These are phyloP conservation scores for Penicillium crystallinum DNA, from an alignment of 495 filamentous ascomycete genomes.

Conservation along the genomic window DNA sequence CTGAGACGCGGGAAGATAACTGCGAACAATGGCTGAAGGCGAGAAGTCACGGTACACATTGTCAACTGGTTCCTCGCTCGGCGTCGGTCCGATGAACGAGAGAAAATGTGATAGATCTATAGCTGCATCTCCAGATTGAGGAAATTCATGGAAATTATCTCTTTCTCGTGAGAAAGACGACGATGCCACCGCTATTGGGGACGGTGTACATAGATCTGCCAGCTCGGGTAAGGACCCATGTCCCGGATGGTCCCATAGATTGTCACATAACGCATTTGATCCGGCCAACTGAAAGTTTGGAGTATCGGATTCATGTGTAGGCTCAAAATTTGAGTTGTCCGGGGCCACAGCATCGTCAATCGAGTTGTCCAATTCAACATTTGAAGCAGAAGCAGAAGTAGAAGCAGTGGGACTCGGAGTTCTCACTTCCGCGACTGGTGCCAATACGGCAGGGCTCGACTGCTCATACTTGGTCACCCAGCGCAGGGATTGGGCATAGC, in stretches of 20 bases:
- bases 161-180: constrained; percentile 15
- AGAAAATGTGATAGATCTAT: constrained; percentile 30
- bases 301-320: constrained; percentile 4
- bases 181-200: constrained; percentile 11
- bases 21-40: constrained; percentile 36
- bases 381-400: background rate
- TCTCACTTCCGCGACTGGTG: constrained; percentile 6
- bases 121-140: constrained; percentile 19
- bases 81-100: constrained; percentile 22
- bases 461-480: constrained; percentile 51
- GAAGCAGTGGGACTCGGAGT: constrained; percentile 8
- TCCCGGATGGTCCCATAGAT: constrained; percentile 34
- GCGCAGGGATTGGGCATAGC: constrained; percentile 47
- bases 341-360: constrained; percentile 1
- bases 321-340: constrained; percentile 3
- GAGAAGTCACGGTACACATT: constrained; percentile 31
- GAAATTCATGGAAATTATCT: constrained; percentile 24
- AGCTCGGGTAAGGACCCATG: constrained; percentile 32
- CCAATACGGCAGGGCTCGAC: constrained; percentile 12
- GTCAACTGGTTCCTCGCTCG: constrained; percentile 16
- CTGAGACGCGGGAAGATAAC: constrained; percentile 27
- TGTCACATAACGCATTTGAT: constrained; percentile 23
- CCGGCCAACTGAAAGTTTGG: constrained; percentile 17
- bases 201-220: constrained; percentile 27
- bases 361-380: background rate